These are phyloP conservation scores for Paramecium biaurelia DNA, from an alignment of 73 alveolate genomes.

Conservation along the genomic window DNA sequence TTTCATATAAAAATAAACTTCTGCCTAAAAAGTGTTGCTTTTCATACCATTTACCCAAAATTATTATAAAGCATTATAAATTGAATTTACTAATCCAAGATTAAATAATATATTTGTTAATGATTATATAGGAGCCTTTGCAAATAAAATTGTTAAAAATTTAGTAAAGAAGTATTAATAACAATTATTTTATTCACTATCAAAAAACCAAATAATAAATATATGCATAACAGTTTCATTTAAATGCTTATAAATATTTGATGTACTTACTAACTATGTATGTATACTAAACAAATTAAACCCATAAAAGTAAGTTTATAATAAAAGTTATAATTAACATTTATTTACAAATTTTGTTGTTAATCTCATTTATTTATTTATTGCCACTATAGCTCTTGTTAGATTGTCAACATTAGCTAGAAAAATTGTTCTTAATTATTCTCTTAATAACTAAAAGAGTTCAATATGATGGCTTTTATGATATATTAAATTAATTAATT, in stretches of 20 bases:
- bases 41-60: background rate
- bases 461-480: background rate
- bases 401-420: background rate
- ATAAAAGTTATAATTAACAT: background rate
- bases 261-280: background rate
- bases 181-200: background rate
- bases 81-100: background rate
- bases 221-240: slow-evolving; percentile 40
- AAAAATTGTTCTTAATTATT: background rate
- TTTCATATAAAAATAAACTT: background rate
- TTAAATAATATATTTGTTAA: background rate
- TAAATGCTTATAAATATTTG: background rate
- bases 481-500: background rate
- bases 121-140: background rate
- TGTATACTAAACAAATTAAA: slow-evolving; percentile 1
- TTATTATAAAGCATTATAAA: background rate
- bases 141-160: background rate
- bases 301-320: background rate
- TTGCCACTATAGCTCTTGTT: slow-evolving; percentile 1
- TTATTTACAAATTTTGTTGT: background rate
- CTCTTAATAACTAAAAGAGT: background rate
- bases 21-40: background rate
- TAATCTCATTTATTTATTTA: background rate
- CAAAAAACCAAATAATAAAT: slow-evolving; percentile 27
- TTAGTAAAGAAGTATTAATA: background rate